Base-by-base conservation (phyloP, 2,329 filamentous ascomycete species). In the Penicillium sp. region DNA sequence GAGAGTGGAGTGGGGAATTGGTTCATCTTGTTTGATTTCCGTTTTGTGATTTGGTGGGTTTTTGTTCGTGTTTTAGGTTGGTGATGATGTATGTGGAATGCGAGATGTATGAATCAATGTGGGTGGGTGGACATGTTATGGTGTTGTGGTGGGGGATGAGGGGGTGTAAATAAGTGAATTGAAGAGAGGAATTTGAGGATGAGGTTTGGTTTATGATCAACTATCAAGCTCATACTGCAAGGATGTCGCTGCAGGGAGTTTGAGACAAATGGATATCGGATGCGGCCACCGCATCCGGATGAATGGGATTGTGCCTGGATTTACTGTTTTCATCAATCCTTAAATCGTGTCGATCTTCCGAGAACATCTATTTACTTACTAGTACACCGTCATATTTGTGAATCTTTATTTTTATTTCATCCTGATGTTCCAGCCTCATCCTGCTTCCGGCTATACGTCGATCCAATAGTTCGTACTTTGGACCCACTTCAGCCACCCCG, bases 1-100 rank as follows among this genome's bases (percentile, higher is more conserved):
- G 71, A 68, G 51, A 66, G 65, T 48, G 70, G 68, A 5, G 62
- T 55, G 13, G 64, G 50, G 27, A 60, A 43, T 47, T 66, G 57
- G 51, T 65, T 61, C 68, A 70, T 70, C 10, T 41, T 41, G n/a
- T 54, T 37, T 50, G 35, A 29, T 44, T 35, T 44, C n/a, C 1
- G 5, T 48, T 14, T n/a, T 13, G n/a, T 6, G 27, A 6, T n/a
- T 53, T 31, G 13, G 5, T 33, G 10, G 31, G 46, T 54, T 50
- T 29, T 19, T 22, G 27, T 57, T 51, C 24, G 19, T 44, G 44
- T 26, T 56, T 33, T 33, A 14, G 31, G 31, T 33, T 33, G 31
- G 31, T 33, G 45, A 5, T 43, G 19, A 45, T 60, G 50, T 54
- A 41, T 48, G 27, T 49, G 46, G 33, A 58, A 46, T 43, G 35